Evolutionary conservation across 495 filamentous ascomycete species (phyloP), one percentile per base, ranked within the genome.

Genomic region (Penicillium mononematosum): DNA sequence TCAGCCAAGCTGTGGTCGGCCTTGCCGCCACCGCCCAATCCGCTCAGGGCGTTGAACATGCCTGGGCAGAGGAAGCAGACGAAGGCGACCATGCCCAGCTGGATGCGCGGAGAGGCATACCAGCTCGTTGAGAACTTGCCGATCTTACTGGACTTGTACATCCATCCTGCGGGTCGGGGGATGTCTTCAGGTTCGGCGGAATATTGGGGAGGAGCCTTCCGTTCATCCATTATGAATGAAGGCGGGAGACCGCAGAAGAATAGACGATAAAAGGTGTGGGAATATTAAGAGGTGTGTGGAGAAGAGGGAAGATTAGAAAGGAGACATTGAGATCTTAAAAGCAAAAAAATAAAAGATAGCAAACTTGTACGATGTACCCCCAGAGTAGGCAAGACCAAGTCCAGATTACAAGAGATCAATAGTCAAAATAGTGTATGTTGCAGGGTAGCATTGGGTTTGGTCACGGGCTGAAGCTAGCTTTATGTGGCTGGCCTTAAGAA

Each of bases 31-130:
- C 81, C 81, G 39, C 81, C 81, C 32, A 84, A 67, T 39, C 81
- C 81, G 55, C 68, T 68, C 41, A 83, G 65, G 16, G 81, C 89
- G 67, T 93, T 94, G 77, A 88, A 93, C 82, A 83, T 84, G 69
- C 88, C 88, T 14, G 90, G 90, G 66, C 90, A 93, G 58, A 94
- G 69, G 79, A 94, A 93, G 70, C 90, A 95, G 43, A 92, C 89
- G 49, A 80, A 75, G 45, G 76, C 69, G 29, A 80, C 75, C 56
- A 80, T 66, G 29, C 67, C 65, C 31, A 80, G 62, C 66, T 80
- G 77, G 45, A 74, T 66, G 58, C 79, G 80, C n/a, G 89, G 89
- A 44, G 87, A 90, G 59, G 88, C 88, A 71, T 87, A 92, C 81
- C 84, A 90, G 36, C 80, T 75, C 10, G 85, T 53, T 46, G 74